Conservation (phyloP, 352 stramenopile genomes). For the Globisporangium sylvaticum region DNA sequence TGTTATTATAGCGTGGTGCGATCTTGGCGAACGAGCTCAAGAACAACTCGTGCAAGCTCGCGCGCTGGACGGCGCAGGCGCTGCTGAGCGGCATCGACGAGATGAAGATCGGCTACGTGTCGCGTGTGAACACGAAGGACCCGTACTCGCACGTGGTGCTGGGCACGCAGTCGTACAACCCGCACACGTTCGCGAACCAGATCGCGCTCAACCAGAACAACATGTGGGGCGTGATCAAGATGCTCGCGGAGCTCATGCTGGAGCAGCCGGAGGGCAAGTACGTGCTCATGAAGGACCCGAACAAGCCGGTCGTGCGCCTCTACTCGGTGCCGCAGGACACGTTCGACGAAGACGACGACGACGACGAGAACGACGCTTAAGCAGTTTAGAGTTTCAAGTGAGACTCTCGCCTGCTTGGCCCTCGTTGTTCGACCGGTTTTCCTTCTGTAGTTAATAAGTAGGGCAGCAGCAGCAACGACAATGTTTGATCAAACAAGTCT, state of each 20-base stretch:
- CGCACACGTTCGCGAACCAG: slow-evolving; percentile 95
- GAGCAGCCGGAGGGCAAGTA: slow-evolving; percentile 98
- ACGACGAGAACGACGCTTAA: slow-evolving; percentile 63
- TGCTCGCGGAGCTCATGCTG: slow-evolving; percentile 92
- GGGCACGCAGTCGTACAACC: slow-evolving; percentile 96
- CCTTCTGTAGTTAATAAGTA: background rate
- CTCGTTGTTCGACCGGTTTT: background rate
- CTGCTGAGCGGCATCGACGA: slow-evolving; percentile 94
- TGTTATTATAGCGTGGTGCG: slow-evolving; percentile 84
- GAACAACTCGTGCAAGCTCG: slow-evolving; percentile 98
- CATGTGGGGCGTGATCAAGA: slow-evolving; percentile 97
- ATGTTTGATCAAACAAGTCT: background rate
- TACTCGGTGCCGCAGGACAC: slow-evolving; percentile 95
- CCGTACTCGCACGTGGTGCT: slow-evolving; percentile 95
- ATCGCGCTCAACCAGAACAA: slow-evolving; percentile 97
- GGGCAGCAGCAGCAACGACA: background rate
- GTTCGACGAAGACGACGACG: slow-evolving; percentile 92
- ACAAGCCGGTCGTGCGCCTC: slow-evolving; percentile 95
- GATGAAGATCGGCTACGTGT: slow-evolving; percentile 98
- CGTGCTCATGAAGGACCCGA: slow-evolving; percentile 97
- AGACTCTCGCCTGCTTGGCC: background rate
- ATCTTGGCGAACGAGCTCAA: slow-evolving; percentile 98
- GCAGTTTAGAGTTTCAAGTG: background rate
- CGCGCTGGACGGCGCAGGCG: slow-evolving; percentile 97
- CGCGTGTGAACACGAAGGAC: slow-evolving; percentile 91